A percentile compares a stretch with the other conserved stretches of the same genome.
Evolutionary conservation across 23 red algal genomes (phyloP).

Genomic region (Agarophyton chilense): DNA sequence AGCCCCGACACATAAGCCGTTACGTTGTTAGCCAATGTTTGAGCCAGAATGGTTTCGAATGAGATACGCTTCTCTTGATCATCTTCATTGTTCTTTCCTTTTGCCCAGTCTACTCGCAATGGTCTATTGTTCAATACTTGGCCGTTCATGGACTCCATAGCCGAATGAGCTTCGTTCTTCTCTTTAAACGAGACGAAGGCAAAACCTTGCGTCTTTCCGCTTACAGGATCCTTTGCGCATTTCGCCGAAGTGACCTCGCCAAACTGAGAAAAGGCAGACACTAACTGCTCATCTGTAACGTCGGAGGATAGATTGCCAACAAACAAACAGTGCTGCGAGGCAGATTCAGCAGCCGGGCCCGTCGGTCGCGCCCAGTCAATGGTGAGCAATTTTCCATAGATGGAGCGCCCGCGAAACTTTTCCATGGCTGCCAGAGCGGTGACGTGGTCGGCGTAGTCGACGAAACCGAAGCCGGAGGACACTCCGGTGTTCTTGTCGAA

Average conservation of each 20-base stretch:
- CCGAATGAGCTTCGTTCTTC: conserved; percentile 50
- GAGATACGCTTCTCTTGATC: conserved; percentile 31
- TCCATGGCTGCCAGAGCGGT: conserved; percentile 78
- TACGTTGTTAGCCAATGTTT: conserved; percentile 68
- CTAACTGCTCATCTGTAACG: conserved; percentile 76
- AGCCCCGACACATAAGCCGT: conserved; percentile 83
- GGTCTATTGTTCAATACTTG: conserved; percentile 65
- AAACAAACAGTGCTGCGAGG: conserved; percentile 74
- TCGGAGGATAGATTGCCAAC: conserved; percentile 79
- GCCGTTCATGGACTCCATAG: conserved; percentile 79
- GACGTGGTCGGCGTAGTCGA: conserved; percentile 79
- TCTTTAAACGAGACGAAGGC: conserved; percentile 78
- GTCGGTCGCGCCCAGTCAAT: conserved; percentile 89
- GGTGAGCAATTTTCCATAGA: conserved; percentile 79
- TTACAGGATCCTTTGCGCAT: conserved; percentile 63
- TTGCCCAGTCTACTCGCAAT: conserved; percentile 88
- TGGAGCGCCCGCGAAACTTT: conserved; percentile 65
- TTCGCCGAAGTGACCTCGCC: conserved; percentile 60
- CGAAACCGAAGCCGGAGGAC: conserved; percentile 85
- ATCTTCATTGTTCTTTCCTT: conserved; percentile 40
- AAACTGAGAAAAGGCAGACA: conserved; percentile 70
- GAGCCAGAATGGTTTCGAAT: conserved; percentile 63
- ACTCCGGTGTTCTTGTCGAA: conserved; percentile 75
- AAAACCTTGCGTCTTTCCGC: conserved; percentile 63
- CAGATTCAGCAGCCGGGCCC: conserved; percentile 30